Evolutionary conservation across 495 filamentous ascomycete species (phyloP).

Genomic region (Penicillium verhagenii): DNA sequence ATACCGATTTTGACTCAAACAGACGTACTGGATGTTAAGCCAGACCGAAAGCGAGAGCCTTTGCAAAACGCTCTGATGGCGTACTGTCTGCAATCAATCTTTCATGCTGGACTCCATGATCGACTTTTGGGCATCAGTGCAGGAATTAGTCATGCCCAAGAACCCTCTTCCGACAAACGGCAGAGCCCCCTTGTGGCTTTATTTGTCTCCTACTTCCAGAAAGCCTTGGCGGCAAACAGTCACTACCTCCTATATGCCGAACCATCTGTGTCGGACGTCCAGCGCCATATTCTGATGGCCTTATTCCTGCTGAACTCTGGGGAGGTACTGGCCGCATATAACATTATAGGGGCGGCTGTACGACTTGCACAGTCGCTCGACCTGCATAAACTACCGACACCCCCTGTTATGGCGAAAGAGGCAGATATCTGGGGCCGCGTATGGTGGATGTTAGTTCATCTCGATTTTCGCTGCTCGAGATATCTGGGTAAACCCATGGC

Average conservation of each 20-base stretch:
- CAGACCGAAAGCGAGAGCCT: slow-evolving; percentile 6
- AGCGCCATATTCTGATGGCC: slow-evolving; percentile 27
- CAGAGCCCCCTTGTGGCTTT: slow-evolving; percentile 4
- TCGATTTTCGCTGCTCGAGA: slow-evolving; percentile 35
- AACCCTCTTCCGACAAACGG: neutral
- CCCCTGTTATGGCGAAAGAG: neutral
- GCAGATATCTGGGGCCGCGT: slow-evolving; percentile 6
- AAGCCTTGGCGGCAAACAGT: slow-evolving; percentile 19
- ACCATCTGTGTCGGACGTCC: slow-evolving; percentile 19
- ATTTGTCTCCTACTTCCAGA: slow-evolving; percentile 29
- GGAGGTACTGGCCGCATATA: slow-evolving; percentile 32
- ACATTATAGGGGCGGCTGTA: slow-evolving; percentile 30
- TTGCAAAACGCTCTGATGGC: slow-evolving; percentile 25
- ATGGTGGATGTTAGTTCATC: slow-evolving; percentile 35
- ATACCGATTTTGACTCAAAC: slow-evolving; percentile 17
- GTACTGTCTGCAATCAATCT: slow-evolving; percentile 23
- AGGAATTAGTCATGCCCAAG: neutral
- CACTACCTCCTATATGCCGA: slow-evolving; percentile 20
- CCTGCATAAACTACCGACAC: neutral
- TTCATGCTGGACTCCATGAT: slow-evolving; percentile 22
- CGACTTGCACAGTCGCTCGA: slow-evolving; percentile 32
- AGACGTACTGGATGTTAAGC: slow-evolving; percentile 7
- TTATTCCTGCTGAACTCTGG: slow-evolving; percentile 22
- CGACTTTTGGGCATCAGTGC: slow-evolving; percentile 2
- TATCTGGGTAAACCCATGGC: slow-evolving; percentile 24